These are phyloP conservation scores for Artemisia annua DNA, from an alignment of 129 eudicot genomes.

Conservation along the genomic window DNA sequence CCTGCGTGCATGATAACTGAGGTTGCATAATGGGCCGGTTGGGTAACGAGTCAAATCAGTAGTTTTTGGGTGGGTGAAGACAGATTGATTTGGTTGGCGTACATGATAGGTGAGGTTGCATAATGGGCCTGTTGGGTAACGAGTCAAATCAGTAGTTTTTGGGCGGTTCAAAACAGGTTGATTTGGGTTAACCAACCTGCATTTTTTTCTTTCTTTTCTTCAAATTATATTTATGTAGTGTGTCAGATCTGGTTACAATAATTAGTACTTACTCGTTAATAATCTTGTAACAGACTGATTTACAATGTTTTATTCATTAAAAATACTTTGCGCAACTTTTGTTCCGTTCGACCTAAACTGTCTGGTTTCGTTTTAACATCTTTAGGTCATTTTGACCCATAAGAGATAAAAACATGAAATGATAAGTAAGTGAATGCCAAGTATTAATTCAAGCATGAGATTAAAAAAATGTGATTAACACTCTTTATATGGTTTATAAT, in stretches of 20 bases:
- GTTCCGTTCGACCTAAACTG: background rate
- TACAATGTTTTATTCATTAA: background rate
- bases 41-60: background rate
- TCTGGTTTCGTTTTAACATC: background rate
- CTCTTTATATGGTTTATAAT: background rate
- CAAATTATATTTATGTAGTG: background rate
- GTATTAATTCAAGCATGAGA: constrained; percentile 1
- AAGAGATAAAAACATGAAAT: background rate
- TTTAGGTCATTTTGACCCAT: background rate
- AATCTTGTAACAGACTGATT: background rate
- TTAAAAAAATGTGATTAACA: background rate
- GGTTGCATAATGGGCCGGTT: background rate
- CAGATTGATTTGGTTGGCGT: no score
- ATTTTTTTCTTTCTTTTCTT: no score
- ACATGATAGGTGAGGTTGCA: no score
- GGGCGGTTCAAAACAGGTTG: background rate
- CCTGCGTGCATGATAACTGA: background rate
- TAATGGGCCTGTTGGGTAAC: background rate
- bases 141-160: background rate
- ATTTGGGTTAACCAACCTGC: no score
- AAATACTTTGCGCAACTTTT: background rate
- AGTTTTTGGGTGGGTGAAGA: background rate
- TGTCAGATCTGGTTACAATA: background rate
- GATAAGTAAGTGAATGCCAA: background rate
- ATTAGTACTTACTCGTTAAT: background rate